Evolutionary conservation across 345 rosid genomes (phyloP).

Genomic region (Ailanthus altissimus): DNA sequence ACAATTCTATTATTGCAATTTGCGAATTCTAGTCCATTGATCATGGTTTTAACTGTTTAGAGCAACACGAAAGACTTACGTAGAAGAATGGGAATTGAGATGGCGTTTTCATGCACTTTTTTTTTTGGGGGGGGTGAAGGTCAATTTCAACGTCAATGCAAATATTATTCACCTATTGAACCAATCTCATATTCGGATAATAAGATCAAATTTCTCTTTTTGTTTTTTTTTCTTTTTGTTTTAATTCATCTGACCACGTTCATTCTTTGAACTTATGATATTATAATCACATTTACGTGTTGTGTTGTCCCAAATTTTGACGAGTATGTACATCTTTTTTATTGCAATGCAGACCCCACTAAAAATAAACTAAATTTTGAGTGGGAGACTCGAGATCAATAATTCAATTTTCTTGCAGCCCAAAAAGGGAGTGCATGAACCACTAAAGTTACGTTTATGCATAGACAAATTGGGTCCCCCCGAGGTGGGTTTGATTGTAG

Average conservation of each 20-base stretch:
- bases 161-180: neutral
- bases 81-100: no score
- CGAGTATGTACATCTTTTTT: neutral
- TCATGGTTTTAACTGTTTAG: no score
- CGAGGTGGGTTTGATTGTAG: neutral
- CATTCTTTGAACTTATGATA: neutral
- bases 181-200: neutral
- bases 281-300: neutral
- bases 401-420: neutral
- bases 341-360: conserved; percentile 1
- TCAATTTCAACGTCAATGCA: neutral
- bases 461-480: neutral
- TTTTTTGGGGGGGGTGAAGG: neutral
- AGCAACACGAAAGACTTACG: no score
- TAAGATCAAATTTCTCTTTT: neutral
- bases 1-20: no score
- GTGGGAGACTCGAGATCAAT: neutral
- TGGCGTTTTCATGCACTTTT: neutral
- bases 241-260: neutral
- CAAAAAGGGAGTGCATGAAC: conserved; percentile 24
- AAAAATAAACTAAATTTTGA: neutral
- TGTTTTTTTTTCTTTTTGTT: no score
- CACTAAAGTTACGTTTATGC: conserved; percentile 19
- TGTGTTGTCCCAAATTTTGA: neutral
- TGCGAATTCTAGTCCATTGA: no score